Base-by-base conservation (phyloP, 306 rosid species). In the Cucurbita pepo region DNA sequence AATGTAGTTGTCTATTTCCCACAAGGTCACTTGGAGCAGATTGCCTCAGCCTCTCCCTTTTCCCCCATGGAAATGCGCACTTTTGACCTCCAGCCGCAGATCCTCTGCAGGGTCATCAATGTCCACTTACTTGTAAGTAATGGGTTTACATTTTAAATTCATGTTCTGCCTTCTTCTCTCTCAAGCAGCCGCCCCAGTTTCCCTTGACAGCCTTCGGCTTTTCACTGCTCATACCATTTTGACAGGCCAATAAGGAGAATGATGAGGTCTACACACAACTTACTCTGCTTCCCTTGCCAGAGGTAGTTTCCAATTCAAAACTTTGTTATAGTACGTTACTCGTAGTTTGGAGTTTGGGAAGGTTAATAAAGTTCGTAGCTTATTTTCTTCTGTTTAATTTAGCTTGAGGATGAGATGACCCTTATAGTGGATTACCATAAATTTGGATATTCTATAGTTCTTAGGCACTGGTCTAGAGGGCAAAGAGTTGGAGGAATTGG, bases 181-280 rank as follows among this genome's bases (percentile, higher is more conserved):
- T 10, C 69, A 50, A 18, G 15, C 34, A 13, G 72, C 76, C 56
- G 72, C 76, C 56, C 76, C 77, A n/a, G 18, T 55, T 73, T 73
- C 45, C n/a, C 54, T 55, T 43, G 48, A 6, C 54, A 30, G 41
- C 47, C 51, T 69, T 51, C 16, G 22, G 25, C 25, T 69, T 69
- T 69, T 34, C 41, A 16, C 59, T 30, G 12, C 51, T 51, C 74
- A 51, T 69, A 16, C 59, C 56, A 51, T 69, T 69, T 69, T 30
- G 45, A 69, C 86, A 93, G 98, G 97, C 97, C 40, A 93, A 93
- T 75, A 90, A 90, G 88, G 98, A 88, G 86, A 90, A 90, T 84
- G 98, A 93, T 82, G 98, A 90, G 88, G 96, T 93, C 82, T 93
- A 90, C 58, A 90, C 96, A 22, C 90, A 88, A 65, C 91, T 93